These are phyloP conservation scores for Skeletonema costatum DNA, from an alignment of 108 stramenopile genomes.

Conservation along the genomic window DNA sequence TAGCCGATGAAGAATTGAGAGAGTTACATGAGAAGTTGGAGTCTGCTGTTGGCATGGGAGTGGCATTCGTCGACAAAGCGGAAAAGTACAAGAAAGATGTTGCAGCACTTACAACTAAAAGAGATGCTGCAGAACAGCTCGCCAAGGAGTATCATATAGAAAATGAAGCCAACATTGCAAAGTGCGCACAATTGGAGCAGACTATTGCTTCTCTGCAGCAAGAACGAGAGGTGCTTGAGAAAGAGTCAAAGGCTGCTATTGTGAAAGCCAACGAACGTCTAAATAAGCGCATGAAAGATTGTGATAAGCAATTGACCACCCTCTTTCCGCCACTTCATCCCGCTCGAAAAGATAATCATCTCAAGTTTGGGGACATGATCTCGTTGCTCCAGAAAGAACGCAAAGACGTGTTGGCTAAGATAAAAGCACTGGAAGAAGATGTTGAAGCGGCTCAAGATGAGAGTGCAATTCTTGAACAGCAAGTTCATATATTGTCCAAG, in stretches of 20 bases:
- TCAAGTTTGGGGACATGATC: slow-evolving; percentile 11
- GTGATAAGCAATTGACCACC: slow-evolving; percentile 11
- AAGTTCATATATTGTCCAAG: slow-evolving; percentile 10
- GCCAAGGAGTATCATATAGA: neutral
- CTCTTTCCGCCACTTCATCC: neutral
- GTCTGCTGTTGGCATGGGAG: neutral
- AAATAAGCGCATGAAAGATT: slow-evolving; percentile 1
- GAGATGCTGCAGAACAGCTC: slow-evolving; percentile 2
- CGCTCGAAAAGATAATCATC: neutral
- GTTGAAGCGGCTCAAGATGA: slow-evolving; percentile 8
- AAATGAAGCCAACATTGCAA: slow-evolving; percentile 16
- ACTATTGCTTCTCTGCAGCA: neutral
- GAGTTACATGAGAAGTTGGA: slow-evolving; percentile 10
- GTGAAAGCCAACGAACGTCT: neutral
- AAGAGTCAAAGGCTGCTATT: slow-evolving; percentile 3
- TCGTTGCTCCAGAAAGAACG: slow-evolving; percentile 7
- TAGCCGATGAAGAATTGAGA: neutral
- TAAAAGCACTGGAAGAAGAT: slow-evolving; percentile 1
- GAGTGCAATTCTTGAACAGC: slow-evolving; percentile 18
- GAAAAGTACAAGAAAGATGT: slow-evolving; percentile 2
- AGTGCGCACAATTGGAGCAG: slow-evolving; percentile 3
- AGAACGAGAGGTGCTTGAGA: slow-evolving; percentile 3
- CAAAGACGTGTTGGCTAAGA: neutral
- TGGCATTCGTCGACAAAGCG: neutral
- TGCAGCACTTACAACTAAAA: slow-evolving; percentile 7